Evolutionary conservation across 2,329 filamentous ascomycete genomes (phyloP).

Genomic region (Ophiostoma quercus): DNA sequence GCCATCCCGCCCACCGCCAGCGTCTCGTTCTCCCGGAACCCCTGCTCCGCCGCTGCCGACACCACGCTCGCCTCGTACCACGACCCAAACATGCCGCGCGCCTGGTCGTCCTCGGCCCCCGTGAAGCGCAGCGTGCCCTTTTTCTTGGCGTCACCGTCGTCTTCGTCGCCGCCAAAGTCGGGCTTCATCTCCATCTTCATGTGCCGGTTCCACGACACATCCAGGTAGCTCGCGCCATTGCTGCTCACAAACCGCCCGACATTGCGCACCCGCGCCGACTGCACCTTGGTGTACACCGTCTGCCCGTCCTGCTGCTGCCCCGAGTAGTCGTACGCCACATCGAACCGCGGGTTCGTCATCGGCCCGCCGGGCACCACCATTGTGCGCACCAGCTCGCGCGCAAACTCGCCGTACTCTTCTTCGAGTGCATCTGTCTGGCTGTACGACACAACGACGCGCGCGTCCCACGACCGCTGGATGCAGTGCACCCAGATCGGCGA

Average conservation of each 20-base stretch:
- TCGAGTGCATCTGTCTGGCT: constrained; percentile 27
- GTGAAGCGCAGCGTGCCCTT: constrained; percentile 19
- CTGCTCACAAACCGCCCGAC: constrained; percentile 24
- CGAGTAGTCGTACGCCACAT: constrained; percentile 24
- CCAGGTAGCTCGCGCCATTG: constrained; percentile 28
- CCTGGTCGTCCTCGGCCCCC: constrained; percentile 22
- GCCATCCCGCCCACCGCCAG: constrained; percentile 30
- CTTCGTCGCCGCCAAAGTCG: neutral
- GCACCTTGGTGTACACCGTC: constrained; percentile 20
- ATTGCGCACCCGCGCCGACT: constrained; percentile 25
- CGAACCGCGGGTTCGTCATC: constrained; percentile 20
- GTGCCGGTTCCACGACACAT: constrained; percentile 28
- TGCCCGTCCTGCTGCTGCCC: neutral
- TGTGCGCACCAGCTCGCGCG: constrained; percentile 29
- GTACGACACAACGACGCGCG: constrained; percentile 29
- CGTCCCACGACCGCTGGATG: constrained; percentile 33
- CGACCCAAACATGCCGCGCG: constrained; percentile 27
- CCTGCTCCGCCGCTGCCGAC: constrained; percentile 29
- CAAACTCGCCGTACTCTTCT: constrained; percentile 29
- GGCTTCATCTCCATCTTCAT: constrained; percentile 23
- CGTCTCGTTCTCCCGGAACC: constrained; percentile 30
- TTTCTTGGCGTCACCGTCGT: neutral
- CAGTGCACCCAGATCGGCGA: constrained; percentile 32
- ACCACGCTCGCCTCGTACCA: constrained; percentile 34
- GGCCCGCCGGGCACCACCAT: constrained; percentile 28